Evolutionary conservation across 352 stramenopile species (phyloP).

Genomic region (Phytophthora pinifolia): DNA sequence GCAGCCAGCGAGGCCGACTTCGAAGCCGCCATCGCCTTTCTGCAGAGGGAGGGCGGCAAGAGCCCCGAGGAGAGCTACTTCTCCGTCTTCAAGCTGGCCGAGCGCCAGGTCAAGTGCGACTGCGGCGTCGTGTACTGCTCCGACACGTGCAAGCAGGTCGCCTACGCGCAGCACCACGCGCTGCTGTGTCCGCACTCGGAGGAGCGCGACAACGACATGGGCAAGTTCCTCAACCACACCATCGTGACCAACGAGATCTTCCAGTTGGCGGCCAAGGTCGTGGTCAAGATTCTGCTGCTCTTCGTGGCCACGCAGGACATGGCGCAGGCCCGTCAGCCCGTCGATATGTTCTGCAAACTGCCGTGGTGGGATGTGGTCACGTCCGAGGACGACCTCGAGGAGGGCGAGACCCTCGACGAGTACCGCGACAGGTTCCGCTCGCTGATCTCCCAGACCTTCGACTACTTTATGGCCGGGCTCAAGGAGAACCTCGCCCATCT

Average conservation of each 20-base stretch:
- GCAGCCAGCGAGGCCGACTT: slow-evolving; percentile 53
- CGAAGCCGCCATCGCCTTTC: slow-evolving; percentile 51
- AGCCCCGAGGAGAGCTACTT: slow-evolving; percentile 72
- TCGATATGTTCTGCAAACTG: slow-evolving; percentile 90
- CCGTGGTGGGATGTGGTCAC: slow-evolving; percentile 91
- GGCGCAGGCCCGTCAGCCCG: slow-evolving; percentile 49
- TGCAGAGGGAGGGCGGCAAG: slow-evolving; percentile 70
- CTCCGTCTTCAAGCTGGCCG: slow-evolving; percentile 56
- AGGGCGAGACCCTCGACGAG: slow-evolving; percentile 63
- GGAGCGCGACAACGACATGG: slow-evolving; percentile 59
- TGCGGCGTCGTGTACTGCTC: slow-evolving; percentile 90
- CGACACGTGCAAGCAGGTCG: slow-evolving; percentile 58
- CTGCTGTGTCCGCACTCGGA: slow-evolving; percentile 63
- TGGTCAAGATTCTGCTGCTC: slow-evolving; percentile 68
- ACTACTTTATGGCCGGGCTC: slow-evolving; percentile 51
- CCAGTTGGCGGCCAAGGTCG: slow-evolving; percentile 87
- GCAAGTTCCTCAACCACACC: slow-evolving; percentile 78
- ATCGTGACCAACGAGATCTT: slow-evolving; percentile 94
- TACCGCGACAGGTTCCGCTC: slow-evolving; percentile 67
- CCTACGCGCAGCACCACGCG: slow-evolving; percentile 77
- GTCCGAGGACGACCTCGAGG: slow-evolving; percentile 58
- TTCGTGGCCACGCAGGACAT: slow-evolving; percentile 65
- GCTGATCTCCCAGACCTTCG: slow-evolving; percentile 60
- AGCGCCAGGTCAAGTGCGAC: slow-evolving; percentile 52
- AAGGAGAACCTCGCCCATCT: slow-evolving; percentile 53